Evolutionary conservation across 2,329 filamentous ascomycete species (phyloP), one percentile per base, ranked within the genome.

Genomic region (Emmonsiellopsis sp.): DNA sequence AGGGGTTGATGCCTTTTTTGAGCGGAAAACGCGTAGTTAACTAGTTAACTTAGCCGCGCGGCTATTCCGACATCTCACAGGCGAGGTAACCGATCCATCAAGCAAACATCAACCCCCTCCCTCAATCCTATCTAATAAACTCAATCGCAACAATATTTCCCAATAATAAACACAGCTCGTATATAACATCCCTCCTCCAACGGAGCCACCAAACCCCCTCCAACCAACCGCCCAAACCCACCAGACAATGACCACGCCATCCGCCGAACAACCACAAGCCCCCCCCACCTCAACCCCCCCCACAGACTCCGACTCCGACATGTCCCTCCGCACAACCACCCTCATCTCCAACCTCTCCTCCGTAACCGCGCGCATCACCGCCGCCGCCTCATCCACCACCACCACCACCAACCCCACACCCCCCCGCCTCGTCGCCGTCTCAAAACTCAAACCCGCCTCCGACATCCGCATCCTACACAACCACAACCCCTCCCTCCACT

Each of bases 401-500:
- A 46, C 45, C 36, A 42, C 33, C 49, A 57, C 53, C 49, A 33
- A 48, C 52, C 49, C 44, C 45, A 55, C 57, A 63, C 53, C 57
- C 64, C 21, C 69, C 43, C 85, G 93, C 46, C 80, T 98, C 40
- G 90, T 98, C 42, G 92, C 93, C 32, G 93, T 98, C 49, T 96
- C 91, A 42, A 98, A 98, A 72, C 79, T 96, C 60, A 97, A 98
- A 73, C 92, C 93, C 11, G 88, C 85, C 55, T 87, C 87, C 63
- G 93, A 98, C 69, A 87, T 98, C 63, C 78, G 95, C 53, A 86
- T 90, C 33, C 81, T 98, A 1, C 86, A 94, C 72, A 77, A 80
- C 61, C 86, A 94, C 72, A 77, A 80, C 62, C 70, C 76, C 0
- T 75, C 78, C 1, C 61, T 77, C 14, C 88, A 98, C 72, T 97